Base-by-base conservation (phyloP, 805 yeast genomes). In the Candida nitratophila region DNA sequence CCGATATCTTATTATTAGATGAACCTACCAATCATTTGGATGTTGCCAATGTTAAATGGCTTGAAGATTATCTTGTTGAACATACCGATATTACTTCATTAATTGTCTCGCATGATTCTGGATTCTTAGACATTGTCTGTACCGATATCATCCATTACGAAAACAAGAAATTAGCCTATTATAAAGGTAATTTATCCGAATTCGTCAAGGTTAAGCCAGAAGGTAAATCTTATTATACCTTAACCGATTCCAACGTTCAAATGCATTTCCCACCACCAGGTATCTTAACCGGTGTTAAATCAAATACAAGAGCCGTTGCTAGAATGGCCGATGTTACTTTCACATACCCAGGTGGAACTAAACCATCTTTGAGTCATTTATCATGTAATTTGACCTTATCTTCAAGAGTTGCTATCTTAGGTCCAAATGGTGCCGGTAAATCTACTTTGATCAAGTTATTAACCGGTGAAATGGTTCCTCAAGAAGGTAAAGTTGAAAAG, bases 191-290 rank as follows among this genome's bases (percentile, higher is more conserved):
- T 65, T 74, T 91, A 57, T 86, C 96, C 14, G 95, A 81, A 56
- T 90, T 91, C 54, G 99, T 91, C 50, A 79, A 84, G 65, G 84
- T 81, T 37, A 83, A 87, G 57, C 99, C 99, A 40, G 98, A 91
- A 68, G 98, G 96, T 47, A 90, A 88, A 67, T 81, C 97, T 3
- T 91, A 91, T 67, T 91, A 91, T 64, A 90, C 97, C 16, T 77
- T 91, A 62, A 82, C 96, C 30, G 98, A 91, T 64, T 79, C 93
- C 24, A 85, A 85, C 55, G 93, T 91, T 46, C 86, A 90, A 68
- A 91, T 91, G 97, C 88, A 88, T 24, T 93, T 91, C 86, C 99
- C 99, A 55, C 91, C 96, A 10, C 97, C 98, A 47, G 99, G 99
- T 56, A 84, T 93, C 52, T 73, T 93, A 56, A 83, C 96, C n/a